Evolutionary conservation across 139 green algal species (phyloP).

Genomic region (Parachlorella kessleri): DNA sequence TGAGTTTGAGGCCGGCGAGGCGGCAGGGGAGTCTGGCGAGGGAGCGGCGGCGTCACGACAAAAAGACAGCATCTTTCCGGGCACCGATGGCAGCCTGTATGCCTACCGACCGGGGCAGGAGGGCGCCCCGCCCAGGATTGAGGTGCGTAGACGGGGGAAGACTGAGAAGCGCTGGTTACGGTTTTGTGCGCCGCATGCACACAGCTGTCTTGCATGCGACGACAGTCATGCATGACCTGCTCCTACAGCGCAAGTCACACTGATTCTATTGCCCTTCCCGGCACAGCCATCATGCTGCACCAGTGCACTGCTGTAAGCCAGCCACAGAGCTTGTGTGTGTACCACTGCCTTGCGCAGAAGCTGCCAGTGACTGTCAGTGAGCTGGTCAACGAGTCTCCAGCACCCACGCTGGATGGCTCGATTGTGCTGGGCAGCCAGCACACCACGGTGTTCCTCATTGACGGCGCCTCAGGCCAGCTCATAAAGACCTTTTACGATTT

Average conservation of each 20-base stretch:
- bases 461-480: constrained; percentile 68
- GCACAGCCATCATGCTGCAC: too few relatives aligned
- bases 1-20: neutral
- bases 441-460: constrained; percentile 78
- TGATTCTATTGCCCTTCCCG: too few relatives aligned
- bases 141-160: constrained; percentile 1
- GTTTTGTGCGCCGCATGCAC: too few relatives aligned
- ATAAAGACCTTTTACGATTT: constrained; percentile 29
- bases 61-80: constrained; percentile 80
- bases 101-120: constrained; percentile 51
- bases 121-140: constrained; percentile 3
- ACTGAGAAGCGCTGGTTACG: too few relatives aligned
- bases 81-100: constrained; percentile 89
- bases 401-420: constrained; percentile 76
- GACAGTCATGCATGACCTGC: too few relatives aligned
- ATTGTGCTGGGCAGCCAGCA: constrained; percentile 80
- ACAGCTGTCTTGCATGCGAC: too few relatives aligned
- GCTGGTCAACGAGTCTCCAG: constrained; percentile 83
- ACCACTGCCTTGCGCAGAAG: constrained; percentile 57
- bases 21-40: neutral
- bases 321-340: too few relatives aligned
- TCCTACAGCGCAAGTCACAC: too few relatives aligned
- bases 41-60: neutral
- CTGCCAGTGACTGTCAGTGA: constrained; percentile 83
- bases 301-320: too few relatives aligned